phyloP scores from a whole-genome alignment of 805 yeast species.

The Pichia exigua region DNA sequence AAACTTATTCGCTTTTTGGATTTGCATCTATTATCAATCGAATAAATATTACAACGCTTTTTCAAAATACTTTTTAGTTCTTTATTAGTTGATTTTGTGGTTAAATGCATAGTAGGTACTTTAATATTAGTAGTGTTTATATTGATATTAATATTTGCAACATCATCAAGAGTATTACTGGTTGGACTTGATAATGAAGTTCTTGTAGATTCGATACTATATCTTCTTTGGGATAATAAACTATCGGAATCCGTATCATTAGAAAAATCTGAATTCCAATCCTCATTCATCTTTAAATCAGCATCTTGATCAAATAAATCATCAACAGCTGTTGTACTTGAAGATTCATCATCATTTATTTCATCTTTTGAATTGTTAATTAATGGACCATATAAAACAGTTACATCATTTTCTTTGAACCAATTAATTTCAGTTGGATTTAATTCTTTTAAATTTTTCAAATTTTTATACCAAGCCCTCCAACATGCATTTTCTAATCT shows the following conservation, averaged over 20 bases:
- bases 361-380: conserved; percentile 15
- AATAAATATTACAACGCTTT: conserved; percentile 1
- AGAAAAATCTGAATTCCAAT: background rate
- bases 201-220: background rate
- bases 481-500: conserved; percentile 80
- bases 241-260: conserved; percentile 5
- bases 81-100: background rate
- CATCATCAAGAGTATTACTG: background rate
- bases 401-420: conserved; percentile 46
- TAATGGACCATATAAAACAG: conserved; percentile 48
- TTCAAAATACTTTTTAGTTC: conserved; percentile 5
- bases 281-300: background rate
- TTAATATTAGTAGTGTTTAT: background rate
- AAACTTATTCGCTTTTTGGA: conserved; percentile 6
- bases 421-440: conserved; percentile 43
- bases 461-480: conserved; percentile 91
- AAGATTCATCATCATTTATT: background rate
- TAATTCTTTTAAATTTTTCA: conserved; percentile 43
- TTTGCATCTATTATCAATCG: background rate
- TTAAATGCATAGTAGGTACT: background rate
- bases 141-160: background rate
- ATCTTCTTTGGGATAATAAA: conserved; percentile 1
- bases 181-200: background rate
- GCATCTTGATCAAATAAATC: background rate
- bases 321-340: background rate